Conservation (phyloP, 495 filamentous ascomycete genomes). For the Gamarada debralockiae region DNA sequence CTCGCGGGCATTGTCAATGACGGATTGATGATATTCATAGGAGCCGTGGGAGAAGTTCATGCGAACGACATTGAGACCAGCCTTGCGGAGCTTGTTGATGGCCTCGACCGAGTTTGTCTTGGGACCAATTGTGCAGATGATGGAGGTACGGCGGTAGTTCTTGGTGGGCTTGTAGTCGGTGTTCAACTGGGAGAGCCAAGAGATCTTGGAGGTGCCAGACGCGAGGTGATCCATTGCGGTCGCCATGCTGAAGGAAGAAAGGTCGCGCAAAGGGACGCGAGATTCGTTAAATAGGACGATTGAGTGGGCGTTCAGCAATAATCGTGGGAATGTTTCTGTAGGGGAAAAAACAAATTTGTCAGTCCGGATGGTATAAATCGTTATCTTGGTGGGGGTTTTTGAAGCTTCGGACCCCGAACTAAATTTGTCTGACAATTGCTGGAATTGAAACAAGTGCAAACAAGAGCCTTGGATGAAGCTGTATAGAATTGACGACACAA, state of each 20-base stretch:
- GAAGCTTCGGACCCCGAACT: neutral
- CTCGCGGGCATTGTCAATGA: constrained; percentile 88
- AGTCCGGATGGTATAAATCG: neutral
- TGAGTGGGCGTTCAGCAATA: no score
- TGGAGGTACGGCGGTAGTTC: constrained; percentile 93
- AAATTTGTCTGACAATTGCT: neutral
- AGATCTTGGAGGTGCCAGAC: constrained; percentile 74
- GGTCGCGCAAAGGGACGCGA: no score
- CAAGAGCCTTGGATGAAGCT: neutral
- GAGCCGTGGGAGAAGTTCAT: constrained; percentile 99
- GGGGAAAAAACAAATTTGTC: neutral
- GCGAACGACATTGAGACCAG: constrained; percentile 94
- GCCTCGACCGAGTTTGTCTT: constrained; percentile 98
- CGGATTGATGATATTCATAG: constrained; percentile 94
- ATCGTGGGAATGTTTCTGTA: no score
- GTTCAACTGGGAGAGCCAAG: constrained; percentile 81
- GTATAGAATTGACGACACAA: neutral
- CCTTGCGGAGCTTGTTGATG: constrained; percentile 85
- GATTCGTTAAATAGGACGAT: no score
- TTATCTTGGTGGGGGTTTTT: constrained; percentile 7
- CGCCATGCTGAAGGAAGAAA: constrained; percentile 50
- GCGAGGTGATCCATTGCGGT: constrained; percentile 75
- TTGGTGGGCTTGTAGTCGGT: constrained; percentile 75
- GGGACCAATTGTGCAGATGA: constrained; percentile 98
- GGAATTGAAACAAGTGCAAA: neutral